phyloP scores from a whole-genome alignment of 805 yeast species.

The Isabelozyma rhagii region DNA sequence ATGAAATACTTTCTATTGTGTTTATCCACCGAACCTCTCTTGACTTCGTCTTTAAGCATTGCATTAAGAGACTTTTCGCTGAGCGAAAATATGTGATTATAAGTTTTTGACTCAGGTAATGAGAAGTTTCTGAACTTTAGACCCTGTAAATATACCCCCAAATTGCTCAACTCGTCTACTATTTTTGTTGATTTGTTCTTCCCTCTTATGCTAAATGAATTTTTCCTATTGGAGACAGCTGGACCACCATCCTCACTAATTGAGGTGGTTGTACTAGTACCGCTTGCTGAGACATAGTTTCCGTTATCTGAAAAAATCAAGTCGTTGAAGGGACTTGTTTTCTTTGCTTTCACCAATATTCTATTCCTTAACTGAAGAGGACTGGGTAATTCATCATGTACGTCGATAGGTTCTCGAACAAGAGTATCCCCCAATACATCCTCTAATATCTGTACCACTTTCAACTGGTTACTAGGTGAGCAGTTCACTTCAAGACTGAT shows the following conservation, averaged over 20 bases:
- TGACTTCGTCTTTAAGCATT: conserved; percentile 61
- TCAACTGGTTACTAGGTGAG: conserved; percentile 60
- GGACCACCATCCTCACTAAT: conserved; percentile 38
- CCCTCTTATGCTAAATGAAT: conserved; percentile 19
- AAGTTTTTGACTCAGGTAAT: conserved; percentile 77
- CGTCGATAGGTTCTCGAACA: conserved; percentile 36
- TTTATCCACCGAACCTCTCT: conserved; percentile 55
- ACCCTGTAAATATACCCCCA: conserved; percentile 76
- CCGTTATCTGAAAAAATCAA: conserved; percentile 12
- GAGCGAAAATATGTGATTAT: conserved; percentile 82
- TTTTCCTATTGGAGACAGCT: conserved; percentile 8
- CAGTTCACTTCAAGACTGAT: conserved; percentile 86
- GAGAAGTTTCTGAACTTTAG: conserved; percentile 77
- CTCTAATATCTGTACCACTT: conserved; percentile 50
- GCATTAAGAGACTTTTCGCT: conserved; percentile 67
- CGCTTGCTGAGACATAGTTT: conserved; percentile 13
- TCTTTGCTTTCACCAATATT: conserved; percentile 77
- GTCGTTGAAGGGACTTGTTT: conserved; percentile 28
- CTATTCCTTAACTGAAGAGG: conserved; percentile 71
- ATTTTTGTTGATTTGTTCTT: conserved; percentile 19
- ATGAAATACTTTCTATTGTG: conserved; percentile 75
- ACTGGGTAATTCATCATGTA: conserved; percentile 52
- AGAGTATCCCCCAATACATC: conserved; percentile 60
- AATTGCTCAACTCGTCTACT: conserved; percentile 44
- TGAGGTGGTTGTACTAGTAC: conserved; percentile 38